Conservation (phyloP, 2,329 filamentous ascomycete species). For the Diaporthe australafricana region DNA sequence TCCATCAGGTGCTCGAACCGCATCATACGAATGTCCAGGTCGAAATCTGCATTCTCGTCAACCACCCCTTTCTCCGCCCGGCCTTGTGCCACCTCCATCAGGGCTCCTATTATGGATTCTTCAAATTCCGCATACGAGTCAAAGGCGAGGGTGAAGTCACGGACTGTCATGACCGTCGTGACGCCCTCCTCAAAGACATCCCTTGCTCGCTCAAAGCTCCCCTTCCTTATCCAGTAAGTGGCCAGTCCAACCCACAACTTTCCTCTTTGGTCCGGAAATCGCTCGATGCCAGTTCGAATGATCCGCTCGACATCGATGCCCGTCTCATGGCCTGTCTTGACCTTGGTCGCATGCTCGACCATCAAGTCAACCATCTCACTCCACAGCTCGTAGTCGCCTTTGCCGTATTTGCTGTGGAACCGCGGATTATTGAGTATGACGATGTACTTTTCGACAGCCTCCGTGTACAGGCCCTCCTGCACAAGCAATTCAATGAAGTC, state of each 20-base stretch:
- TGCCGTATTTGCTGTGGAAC: constrained; percentile 92
- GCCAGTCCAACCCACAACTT: constrained; percentile 95
- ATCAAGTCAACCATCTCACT: constrained; percentile 96
- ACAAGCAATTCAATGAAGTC: constrained; percentile 93
- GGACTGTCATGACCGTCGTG: constrained; percentile 97
- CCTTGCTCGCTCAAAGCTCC: constrained; percentile 90
- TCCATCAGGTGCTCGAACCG: constrained; percentile 99
- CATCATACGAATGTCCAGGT: constrained; percentile 97
- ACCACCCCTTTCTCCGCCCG: constrained; percentile 82
- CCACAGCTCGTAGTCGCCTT: constrained; percentile 97
- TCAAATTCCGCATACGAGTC: constrained; percentile 98
- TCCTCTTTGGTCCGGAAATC: constrained; percentile 93
- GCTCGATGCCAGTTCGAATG: constrained; percentile 88
- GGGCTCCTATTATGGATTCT: constrained; percentile 89
- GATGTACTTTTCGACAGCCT: constrained; percentile 92
- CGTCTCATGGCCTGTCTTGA: constrained; percentile 82
- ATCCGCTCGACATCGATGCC: constrained; percentile 94
- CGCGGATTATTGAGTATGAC: constrained; percentile 89
- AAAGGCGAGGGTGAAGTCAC: constrained; percentile 96
- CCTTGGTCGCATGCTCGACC: constrained; percentile 88
- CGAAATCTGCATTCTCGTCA: constrained; percentile 89
- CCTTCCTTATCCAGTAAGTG: constrained; percentile 95
- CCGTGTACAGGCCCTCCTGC: constrained; percentile 85
- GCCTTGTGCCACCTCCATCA: constrained; percentile 88
- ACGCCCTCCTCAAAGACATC: constrained; percentile 97